Conservation (phyloP, 1,284 basidiomycete species). For the Heliocybe sulcata region DNA sequence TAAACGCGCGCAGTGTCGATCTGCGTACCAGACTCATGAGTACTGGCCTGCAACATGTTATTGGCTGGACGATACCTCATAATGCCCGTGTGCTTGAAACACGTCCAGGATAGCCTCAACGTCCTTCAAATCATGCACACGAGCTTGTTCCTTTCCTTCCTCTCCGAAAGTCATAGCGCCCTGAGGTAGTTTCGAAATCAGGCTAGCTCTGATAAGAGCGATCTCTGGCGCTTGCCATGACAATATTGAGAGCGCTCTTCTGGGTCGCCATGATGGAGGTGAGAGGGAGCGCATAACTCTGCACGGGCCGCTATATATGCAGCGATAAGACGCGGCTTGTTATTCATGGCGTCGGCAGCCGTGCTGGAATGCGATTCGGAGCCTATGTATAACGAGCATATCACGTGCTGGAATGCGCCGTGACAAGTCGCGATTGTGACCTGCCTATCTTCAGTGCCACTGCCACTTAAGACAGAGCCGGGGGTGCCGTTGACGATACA, state of each 20-base stretch:
- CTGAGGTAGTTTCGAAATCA: not conserved
- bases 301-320: not conserved
- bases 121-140: conserved; percentile 43
- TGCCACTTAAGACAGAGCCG: too few species aligned
- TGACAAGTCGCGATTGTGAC: too few species aligned
- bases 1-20: conserved; percentile 51
- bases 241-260: not conserved
- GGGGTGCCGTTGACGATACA: too few species aligned
- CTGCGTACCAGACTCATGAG: conserved; percentile 15
- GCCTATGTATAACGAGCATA: too few species aligned
- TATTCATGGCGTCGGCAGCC: not conserved
- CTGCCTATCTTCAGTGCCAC: too few species aligned
- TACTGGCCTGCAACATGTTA: not conserved
- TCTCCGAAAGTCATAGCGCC: conserved; percentile 29
- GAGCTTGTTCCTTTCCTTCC: conserved; percentile 33
- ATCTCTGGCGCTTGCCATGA: not conserved
- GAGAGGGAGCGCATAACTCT: not conserved
- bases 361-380: too few species aligned
- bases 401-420: too few species aligned
- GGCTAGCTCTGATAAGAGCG: not conserved
- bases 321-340: not conserved
- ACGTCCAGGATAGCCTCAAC: conserved; percentile 47
- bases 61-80: conserved; percentile 19
- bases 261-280: not conserved
- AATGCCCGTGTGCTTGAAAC: conserved; percentile 52